Evolutionary conservation across 768 basidiomycete species (phyloP).

Genomic region (Termitomyces titanicus): DNA sequence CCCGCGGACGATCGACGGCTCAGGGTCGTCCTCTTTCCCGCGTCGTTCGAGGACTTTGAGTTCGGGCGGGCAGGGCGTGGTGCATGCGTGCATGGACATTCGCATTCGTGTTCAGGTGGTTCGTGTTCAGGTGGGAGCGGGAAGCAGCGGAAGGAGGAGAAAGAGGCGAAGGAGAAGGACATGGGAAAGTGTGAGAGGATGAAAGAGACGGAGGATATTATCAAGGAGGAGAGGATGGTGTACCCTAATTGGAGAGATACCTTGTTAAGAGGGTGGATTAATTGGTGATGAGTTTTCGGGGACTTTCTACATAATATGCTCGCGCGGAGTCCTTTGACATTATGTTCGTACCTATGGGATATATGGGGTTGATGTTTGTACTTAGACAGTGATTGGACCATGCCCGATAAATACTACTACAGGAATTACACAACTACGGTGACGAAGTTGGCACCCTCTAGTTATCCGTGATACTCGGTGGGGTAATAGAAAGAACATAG

Average conservation of each 20-base stretch:
- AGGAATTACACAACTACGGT: too few species aligned
- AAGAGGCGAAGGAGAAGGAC: slow-evolving; percentile 26
- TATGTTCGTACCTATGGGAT: too few species aligned
- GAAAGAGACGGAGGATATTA: slow-evolving; percentile 24
- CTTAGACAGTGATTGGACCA: too few species aligned
- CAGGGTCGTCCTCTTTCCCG: slow-evolving; percentile 45
- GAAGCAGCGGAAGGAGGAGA: slow-evolving; percentile 17
- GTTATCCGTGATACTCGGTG: too few species aligned
- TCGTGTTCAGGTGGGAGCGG: neutral
- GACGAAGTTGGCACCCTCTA: too few species aligned
- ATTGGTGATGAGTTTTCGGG: too few species aligned
- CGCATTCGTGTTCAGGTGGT: slow-evolving; percentile 4
- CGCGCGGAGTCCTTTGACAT: too few species aligned
- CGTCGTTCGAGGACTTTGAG: slow-evolving; percentile 23
- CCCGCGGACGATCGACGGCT: slow-evolving; percentile 53
- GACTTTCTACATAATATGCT: too few species aligned
- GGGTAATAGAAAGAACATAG: too few species aligned
- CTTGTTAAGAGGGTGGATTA: slow-evolving; percentile 41
- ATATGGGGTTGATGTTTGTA: too few species aligned
- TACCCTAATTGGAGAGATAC: slow-evolving; percentile 68
- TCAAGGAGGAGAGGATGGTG: slow-evolving; percentile 44
- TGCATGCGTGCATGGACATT: neutral
- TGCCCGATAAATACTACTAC: too few species aligned
- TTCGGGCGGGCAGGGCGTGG: slow-evolving; percentile 1
- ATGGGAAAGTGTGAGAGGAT: neutral